Base-by-base conservation (phyloP, 2,329 filamentous ascomycete species). In the Paraphaeosphaeria minitans region DNA sequence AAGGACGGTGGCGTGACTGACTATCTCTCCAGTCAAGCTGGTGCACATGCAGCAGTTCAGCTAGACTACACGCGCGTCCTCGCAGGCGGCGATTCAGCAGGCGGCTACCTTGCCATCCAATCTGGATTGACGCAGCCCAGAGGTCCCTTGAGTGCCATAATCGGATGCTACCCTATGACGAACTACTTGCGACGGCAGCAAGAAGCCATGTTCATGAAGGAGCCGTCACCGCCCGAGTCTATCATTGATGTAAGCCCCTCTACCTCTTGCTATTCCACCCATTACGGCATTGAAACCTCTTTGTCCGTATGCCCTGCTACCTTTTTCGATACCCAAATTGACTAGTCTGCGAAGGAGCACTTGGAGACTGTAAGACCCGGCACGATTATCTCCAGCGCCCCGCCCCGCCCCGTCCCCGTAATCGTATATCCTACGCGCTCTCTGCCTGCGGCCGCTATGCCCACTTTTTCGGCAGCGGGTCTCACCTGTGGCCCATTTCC, bases 41-140 rank as follows among this genome's bases (percentile, higher is more conserved):
- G 66, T 2, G 9, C 19, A 7, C 8, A 22, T 22, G 19, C 19
- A 22, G 19, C 29, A 0, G 9, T 70, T 1, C 54, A 64, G 0
- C 58, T 70, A 0, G 74, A 79, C 52, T 64, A 72, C 2, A 58
- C 58, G 6, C 62, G 59, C 1, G 24, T 77, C 1, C 58, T 79
- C 0, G 73, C 73, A 0, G 63, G 66, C 0, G 77, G 77, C 7
- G 77, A 79, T 19, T 74, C 69, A 2, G 77, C 77, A 16, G 77
- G 78, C 31, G 77, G 77, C 37, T 78, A 72, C 56, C 68, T 77
- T 55, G 75, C 76, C 5, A 56, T 77, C 1, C 73, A 76, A 63
- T 71, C 70, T 2, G 70, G 57, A 0, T 47, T 75, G 12, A 59
- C 58, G 9, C 59, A 64, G 16, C 69, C 68, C 0, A 54, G 62